phyloP scores from a whole-genome alignment of 345 rosid genomes.

The Combretum micranthum region DNA sequence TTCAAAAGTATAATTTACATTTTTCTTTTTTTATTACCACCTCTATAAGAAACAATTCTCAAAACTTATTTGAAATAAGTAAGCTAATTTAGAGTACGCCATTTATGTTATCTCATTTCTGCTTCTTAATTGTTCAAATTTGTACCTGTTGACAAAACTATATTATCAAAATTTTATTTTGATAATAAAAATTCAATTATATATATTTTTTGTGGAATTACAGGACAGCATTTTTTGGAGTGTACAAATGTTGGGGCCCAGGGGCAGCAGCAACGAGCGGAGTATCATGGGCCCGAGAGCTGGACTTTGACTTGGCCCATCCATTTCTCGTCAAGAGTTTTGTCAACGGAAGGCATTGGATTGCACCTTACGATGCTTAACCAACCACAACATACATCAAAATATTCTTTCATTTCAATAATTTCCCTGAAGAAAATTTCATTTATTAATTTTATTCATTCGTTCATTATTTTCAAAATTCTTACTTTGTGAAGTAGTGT shows the following conservation, averaged over 20 bases:
- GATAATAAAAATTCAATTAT: neutral
- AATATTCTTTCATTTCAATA: neutral
- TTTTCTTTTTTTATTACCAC: too few species aligned
- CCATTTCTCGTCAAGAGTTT: constrained; percentile 80
- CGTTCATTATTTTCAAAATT: constrained; percentile 7
- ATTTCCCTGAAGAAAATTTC: constrained; percentile 5
- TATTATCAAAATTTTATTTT: neutral
- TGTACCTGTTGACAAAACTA: neutral
- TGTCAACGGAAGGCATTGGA: constrained; percentile 95
- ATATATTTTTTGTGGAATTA: neutral
- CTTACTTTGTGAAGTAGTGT: neutral
- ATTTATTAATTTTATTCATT: constrained; percentile 13
- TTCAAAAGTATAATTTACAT: too few species aligned
- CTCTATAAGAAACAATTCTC: too few species aligned
- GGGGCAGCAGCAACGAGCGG: constrained; percentile 77
- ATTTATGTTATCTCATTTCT: too few species aligned
- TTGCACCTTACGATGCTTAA: constrained; percentile 63
- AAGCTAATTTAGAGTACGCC: too few species aligned
- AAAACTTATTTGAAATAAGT: too few species aligned
- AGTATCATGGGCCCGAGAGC: constrained; percentile 81
- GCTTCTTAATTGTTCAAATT: neutral
- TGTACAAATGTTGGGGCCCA: constrained; percentile 80
- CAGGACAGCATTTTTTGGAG: constrained; percentile 92
- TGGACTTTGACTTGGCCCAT: constrained; percentile 75
- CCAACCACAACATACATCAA: neutral